These are phyloP conservation scores for Ulota crispa DNA, from an alignment of 225 moss, liverwort and hornwort species.

Conservation along the genomic window DNA sequence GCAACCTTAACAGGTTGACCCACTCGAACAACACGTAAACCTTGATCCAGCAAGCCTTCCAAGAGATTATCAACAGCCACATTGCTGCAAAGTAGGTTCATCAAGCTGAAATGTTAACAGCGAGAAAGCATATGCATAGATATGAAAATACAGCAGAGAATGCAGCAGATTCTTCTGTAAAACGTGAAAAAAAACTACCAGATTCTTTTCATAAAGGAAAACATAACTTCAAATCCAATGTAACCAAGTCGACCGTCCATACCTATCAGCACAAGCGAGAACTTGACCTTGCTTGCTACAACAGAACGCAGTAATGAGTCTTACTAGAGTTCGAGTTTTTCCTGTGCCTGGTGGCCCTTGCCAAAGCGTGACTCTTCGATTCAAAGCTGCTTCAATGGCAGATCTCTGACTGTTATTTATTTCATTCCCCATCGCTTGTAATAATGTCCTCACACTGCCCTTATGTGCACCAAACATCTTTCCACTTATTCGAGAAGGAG, in stretches of 20 bases:
- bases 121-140: constrained; percentile 8
- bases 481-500: constrained; percentile 68
- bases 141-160: constrained; percentile 10
- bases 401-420: constrained; percentile 76
- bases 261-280: constrained; percentile 68
- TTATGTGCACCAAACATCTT: constrained; percentile 69
- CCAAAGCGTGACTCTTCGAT: constrained; percentile 79
- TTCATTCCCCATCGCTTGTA: constrained; percentile 62
- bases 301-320: constrained; percentile 56
- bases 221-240: neutral
- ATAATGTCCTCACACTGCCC: constrained; percentile 50
- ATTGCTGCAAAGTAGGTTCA: constrained; percentile 67
- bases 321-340: constrained; percentile 90
- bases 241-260: constrained; percentile 28
- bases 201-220: constrained; percentile 3
- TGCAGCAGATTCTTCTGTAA: constrained; percentile 8
- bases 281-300: constrained; percentile 57
- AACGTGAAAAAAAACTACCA: neutral
- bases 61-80: constrained; percentile 99
- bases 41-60: constrained; percentile 91
- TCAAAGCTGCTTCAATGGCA: constrained; percentile 82
- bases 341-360: constrained; percentile 99
- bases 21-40: constrained; percentile 86
- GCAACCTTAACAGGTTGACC: constrained; percentile 97
- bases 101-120: constrained; percentile 18